These are phyloP conservation scores for Metarhizium album DNA, from an alignment of 2,329 filamentous ascomycete genomes.

Conservation along the genomic window DNA sequence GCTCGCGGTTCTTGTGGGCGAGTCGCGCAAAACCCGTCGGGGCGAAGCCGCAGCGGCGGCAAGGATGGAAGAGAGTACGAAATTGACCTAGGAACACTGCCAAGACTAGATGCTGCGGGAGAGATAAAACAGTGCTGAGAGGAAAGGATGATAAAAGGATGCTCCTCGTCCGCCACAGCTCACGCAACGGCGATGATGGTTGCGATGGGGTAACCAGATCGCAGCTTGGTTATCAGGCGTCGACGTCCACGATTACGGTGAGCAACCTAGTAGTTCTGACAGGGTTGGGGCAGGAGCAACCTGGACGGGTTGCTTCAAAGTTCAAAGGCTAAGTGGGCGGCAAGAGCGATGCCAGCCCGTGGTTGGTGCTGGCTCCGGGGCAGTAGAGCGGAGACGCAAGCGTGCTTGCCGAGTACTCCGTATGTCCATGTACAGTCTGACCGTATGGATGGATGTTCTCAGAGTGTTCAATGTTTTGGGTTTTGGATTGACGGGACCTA, in stretches of 20 bases:
- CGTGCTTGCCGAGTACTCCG: no score
- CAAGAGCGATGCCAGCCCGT: no score
- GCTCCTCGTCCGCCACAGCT: not conserved
- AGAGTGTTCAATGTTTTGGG: no score
- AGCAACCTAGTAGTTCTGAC: not conserved
- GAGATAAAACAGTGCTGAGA: not conserved
- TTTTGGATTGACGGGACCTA: no score
- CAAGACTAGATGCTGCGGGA: not conserved
- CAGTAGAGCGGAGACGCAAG: not conserved
- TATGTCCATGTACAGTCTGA: no score
- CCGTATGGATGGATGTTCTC: no score
- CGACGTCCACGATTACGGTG: not conserved
- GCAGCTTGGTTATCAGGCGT: not conserved
- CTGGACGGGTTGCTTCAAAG: no score
- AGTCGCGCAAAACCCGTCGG: constrained; percentile 2
- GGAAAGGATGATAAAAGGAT: not conserved
- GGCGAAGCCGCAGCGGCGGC: not conserved
- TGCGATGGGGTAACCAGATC: not conserved
- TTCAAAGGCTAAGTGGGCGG: no score
- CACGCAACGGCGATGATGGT: not conserved
- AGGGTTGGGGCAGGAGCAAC: not conserved
- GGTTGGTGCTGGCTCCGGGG: not conserved
- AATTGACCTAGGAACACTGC: not conserved
- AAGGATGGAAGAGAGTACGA: not conserved
- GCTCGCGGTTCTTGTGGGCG: not conserved